Conservation (phyloP, 805 yeast species). For the Candida mattraensis region DNA sequence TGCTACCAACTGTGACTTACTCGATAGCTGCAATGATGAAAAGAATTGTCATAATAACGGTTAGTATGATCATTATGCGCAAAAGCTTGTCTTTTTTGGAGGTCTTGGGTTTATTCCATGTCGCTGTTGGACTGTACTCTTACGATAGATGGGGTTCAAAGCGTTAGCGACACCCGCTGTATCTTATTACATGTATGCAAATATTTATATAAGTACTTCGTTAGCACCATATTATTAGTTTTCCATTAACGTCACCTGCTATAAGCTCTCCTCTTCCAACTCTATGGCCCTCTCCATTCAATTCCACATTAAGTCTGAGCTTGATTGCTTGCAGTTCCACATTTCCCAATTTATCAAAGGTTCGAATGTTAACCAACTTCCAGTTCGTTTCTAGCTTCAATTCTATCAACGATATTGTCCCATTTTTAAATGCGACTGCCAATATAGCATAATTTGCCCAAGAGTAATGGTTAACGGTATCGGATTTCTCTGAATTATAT, state of each 20-base stretch:
- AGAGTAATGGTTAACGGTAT: conserved; percentile 9
- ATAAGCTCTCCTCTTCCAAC: conserved; percentile 39
- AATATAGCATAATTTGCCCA: conserved; percentile 40
- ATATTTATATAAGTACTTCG: neutral
- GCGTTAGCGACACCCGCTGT: conserved; percentile 13
- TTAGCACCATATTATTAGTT: conserved; percentile 48
- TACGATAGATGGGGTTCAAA: conserved; percentile 59
- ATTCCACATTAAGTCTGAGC: conserved; percentile 32
- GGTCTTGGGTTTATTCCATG: conserved; percentile 47
- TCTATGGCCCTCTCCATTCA: conserved; percentile 36
- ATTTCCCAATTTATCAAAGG: conserved; percentile 22
- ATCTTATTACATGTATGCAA: conserved; percentile 2
- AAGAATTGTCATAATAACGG: conserved; percentile 78
- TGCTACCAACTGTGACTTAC: conserved; percentile 80
- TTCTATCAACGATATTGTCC: conserved; percentile 28
- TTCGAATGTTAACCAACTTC: conserved; percentile 27
- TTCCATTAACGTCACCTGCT: conserved; percentile 55
- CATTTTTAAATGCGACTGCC: conserved; percentile 34
- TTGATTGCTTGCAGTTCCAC: conserved; percentile 33
- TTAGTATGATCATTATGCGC: conserved; percentile 68
- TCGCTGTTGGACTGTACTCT: conserved; percentile 56
- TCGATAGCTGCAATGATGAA: conserved; percentile 87
- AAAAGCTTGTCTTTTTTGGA: conserved; percentile 48
- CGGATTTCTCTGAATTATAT: conserved; percentile 9
- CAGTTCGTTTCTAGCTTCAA: conserved; percentile 19